These are phyloP conservation scores for Suillus brevipes DNA, from an alignment of 768 basidiomycete species.

Conservation along the genomic window DNA sequence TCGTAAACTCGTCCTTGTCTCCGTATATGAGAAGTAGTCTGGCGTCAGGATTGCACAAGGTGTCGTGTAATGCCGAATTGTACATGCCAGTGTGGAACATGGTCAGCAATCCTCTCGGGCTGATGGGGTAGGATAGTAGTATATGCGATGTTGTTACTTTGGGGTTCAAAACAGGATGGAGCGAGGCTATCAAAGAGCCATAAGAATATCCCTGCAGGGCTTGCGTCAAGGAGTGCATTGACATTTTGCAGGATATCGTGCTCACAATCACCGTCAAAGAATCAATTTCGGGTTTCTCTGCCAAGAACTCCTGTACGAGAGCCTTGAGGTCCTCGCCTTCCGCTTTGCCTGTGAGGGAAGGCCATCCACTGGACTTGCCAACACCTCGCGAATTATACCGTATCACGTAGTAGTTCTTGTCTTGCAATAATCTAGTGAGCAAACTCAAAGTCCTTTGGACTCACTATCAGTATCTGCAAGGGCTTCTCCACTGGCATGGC, in stretches of 20 bases:
- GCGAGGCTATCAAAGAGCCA: slow-evolving; percentile 71
- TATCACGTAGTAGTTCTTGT: slow-evolving; percentile 55
- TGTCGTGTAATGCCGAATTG: slow-evolving; percentile 45
- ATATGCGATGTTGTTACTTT: slow-evolving; percentile 62
- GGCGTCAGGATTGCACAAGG: slow-evolving; percentile 46
- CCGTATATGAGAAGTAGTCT: slow-evolving; percentile 68
- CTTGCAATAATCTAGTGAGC: slow-evolving; percentile 43
- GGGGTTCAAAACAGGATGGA: slow-evolving; percentile 54
- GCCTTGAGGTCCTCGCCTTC: slow-evolving; percentile 73
- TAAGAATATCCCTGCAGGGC: slow-evolving; percentile 76
- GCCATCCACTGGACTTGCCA: slow-evolving; percentile 69
- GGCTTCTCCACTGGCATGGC: slow-evolving; percentile 3
- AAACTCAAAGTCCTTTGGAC: slow-evolving; percentile 40
- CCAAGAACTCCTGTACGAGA: slow-evolving; percentile 55
- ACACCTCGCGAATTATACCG: slow-evolving; percentile 80
- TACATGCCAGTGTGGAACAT: slow-evolving; percentile 64
- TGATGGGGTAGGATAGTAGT: slow-evolving; percentile 75
- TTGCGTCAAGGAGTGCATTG: not conserved
- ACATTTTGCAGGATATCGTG: slow-evolving; percentile 16
- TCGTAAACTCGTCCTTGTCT: slow-evolving; percentile 71
- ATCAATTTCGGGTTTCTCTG: slow-evolving; percentile 40
- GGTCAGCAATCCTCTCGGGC: slow-evolving; percentile 66
- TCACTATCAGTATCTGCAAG: not conserved
- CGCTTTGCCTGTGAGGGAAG: slow-evolving; percentile 68
- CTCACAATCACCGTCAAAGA: slow-evolving; percentile 63